Evolutionary conservation across 768 basidiomycete genomes (phyloP), one percentile per base, ranked within the genome.

Genomic region (Dentipellis fragilis): DNA sequence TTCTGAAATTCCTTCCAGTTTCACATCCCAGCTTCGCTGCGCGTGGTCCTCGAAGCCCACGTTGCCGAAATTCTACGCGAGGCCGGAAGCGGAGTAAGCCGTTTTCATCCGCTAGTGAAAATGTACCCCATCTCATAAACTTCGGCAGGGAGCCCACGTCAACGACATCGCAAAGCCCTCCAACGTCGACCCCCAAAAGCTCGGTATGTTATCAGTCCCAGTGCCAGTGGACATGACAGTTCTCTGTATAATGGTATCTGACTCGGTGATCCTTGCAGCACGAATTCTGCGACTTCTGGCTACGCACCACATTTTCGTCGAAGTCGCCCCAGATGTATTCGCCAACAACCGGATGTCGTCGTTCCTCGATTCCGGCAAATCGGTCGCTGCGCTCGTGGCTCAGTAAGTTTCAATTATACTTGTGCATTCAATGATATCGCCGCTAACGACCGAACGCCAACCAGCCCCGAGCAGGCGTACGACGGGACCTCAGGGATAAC

Each of bases 201-300:
- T 62, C 4, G 57, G 61, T 62, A 29, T 6, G 60, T 54, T 14
- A 17, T 23, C 12, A 29, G n/a, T n/a, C n/a, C n/a, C n/a, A 5
- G 23, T 22, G 10, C n/a, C 10, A 16, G 3, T 35, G 10, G 9
- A 36, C n/a, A n/a, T n/a, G n/a, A n/a, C n/a, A n/a, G n/a, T n/a
- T n/a, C n/a, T n/a, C n/a, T 10, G 10, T 7, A 4, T 47, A 8
- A n/a, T 29, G 11, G 16, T 49, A 21, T 16, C 17, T 35, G 1
- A 12, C 16, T 29, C 3, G 29, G 29, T 6, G 6, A 0, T 14
- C 17, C 51, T 35, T 29, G 12, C 51, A 75, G 73, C 65, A 14
- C 72, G 73, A 14, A 62, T 71, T 52, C 57, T 76, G 10, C 70
- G 74, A 29, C 66, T 67, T 23, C 66, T 75, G 2, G 71, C 72